A percentile compares a stretch with the other conserved stretches of the same genome.
Conservation (phyloP, 2,329 filamentous ascomycete genomes). For the Coniochaeta pulveracea region DNA sequence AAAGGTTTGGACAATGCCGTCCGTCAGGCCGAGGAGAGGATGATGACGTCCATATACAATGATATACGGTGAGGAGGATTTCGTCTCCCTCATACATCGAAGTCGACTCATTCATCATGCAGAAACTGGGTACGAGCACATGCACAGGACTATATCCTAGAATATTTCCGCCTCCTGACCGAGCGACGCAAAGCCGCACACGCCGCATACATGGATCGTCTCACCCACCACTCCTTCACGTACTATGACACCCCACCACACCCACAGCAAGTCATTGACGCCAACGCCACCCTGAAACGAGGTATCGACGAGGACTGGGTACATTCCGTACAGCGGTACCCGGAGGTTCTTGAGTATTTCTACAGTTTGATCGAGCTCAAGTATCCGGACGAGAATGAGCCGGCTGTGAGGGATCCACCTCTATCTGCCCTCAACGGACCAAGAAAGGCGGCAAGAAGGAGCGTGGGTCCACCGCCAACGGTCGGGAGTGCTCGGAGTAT, state of each 20-base stretch:
- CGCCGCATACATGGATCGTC: conserved; percentile 40
- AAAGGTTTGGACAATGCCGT: conserved; percentile 53
- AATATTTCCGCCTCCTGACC: conserved; percentile 51
- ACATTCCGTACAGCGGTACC: conserved; percentile 62
- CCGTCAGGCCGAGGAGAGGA: conserved; percentile 48
- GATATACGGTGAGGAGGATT: conserved; percentile 45
- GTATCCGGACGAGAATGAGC: conserved; percentile 51
- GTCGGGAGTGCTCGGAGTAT: conserved; percentile 24
- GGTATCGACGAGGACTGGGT: conserved; percentile 75
- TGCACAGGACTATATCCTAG: conserved; percentile 57
- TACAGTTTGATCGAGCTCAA: conserved; percentile 58
- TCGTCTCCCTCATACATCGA: conserved; percentile 4
- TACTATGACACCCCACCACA: conserved; percentile 48
- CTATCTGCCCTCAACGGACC: conserved; percentile 39
- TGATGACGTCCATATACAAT: conserved; percentile 51
- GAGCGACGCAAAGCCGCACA: conserved; percentile 50
- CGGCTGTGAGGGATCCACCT: conserved; percentile 47
- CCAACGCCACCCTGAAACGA: conserved; percentile 55
- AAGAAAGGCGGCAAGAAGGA: conserved; percentile 33
- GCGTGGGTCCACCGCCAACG: conserved; percentile 18
- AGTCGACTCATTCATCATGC: conserved; percentile 4
- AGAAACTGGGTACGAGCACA: conserved; percentile 55
- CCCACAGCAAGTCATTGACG: conserved; percentile 50
- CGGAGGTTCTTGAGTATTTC: conserved; percentile 74
- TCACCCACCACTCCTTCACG: conserved; percentile 42